Evolutionary conservation across 129 eudicot genomes (phyloP), one percentile per base, ranked within the genome.

Genomic region (Solidago caesia): DNA sequence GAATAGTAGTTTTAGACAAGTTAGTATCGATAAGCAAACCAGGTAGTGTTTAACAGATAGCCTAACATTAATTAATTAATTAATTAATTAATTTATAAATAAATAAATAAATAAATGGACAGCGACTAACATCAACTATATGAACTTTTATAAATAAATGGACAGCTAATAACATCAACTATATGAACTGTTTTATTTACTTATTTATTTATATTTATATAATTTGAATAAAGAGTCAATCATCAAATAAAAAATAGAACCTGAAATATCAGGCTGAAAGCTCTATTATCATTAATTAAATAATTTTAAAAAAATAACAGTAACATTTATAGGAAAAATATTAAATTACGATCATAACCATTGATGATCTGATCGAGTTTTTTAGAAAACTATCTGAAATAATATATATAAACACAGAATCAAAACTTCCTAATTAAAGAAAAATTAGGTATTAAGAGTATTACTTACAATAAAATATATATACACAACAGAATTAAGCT

Each of bases 121-220:
- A 21, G 21, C 21, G 21, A 21, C 21, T 21, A 21, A 44, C 12
- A 46, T 65, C 29, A 52, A n/a, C 10, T 12, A 62, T 53, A 39
- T 21, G 43, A 81, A 49, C 64, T 72, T 21, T 21, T 21, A 21
- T 21, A 21, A 55, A 55, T 16, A 70, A 74, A 75, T 7, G 60
- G 85, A 81, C 85, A 81, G 85, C 85, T 76, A 76, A 81, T 64
- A 77, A 57, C 48, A 49, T 61, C 57, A 68, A 74, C 21, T 69
- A 10, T 10, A 64, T 70, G 77, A 80, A 60, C 68, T 81, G 74
- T 62, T 74, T 5, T 12, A 65, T 25, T 5, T 0, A 65, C 47
- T 29, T 42, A 11, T 33, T 49, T 49, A 49, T 49, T 11, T 5
- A 8, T 8, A 3, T 0, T 8, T 8, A 49, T 2, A 49, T 4